These are phyloP conservation scores for Erythrobasidium hasegawianum DNA, from an alignment of 1,284 basidiomycete genomes.

Conservation along the genomic window DNA sequence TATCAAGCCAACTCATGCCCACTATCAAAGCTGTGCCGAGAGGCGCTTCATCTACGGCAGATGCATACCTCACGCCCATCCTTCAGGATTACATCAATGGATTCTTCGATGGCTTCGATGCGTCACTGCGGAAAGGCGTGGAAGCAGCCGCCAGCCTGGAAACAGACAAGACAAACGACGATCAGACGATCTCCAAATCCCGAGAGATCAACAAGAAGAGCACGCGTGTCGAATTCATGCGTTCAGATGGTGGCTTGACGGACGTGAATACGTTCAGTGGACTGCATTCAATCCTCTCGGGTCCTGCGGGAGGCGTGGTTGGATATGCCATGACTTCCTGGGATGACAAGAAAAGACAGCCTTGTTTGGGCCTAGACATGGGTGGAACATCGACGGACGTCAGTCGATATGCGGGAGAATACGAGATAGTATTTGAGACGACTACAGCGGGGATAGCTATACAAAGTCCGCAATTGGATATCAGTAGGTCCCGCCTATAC, in stretches of 20 bases:
- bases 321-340: constrained; percentile 80
- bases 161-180: constrained; percentile 41
- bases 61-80: constrained; percentile 93
- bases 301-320: constrained; percentile 83
- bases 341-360: constrained; percentile 62
- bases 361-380: constrained; percentile 62
- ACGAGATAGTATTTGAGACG: constrained; percentile 84
- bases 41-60: constrained; percentile 85
- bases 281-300: constrained; percentile 79
- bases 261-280: constrained; percentile 82
- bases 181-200: constrained; percentile 49
- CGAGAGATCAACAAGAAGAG: constrained; percentile 46
- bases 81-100: constrained; percentile 53
- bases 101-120: constrained; percentile 49
- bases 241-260: constrained; percentile 79
- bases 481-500: constrained; percentile 16
- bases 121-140: constrained; percentile 41
- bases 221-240: constrained; percentile 65
- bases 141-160: constrained; percentile 29
- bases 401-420: constrained; percentile 76
- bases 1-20: constrained; percentile 79
- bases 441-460: constrained; percentile 86
- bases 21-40: constrained; percentile 71
- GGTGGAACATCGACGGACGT: constrained; percentile 77
- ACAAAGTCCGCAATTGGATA: constrained; percentile 65